Conservation (phyloP, 2,329 filamentous ascomycete species). For the Pestalotiopsis sp. region DNA sequence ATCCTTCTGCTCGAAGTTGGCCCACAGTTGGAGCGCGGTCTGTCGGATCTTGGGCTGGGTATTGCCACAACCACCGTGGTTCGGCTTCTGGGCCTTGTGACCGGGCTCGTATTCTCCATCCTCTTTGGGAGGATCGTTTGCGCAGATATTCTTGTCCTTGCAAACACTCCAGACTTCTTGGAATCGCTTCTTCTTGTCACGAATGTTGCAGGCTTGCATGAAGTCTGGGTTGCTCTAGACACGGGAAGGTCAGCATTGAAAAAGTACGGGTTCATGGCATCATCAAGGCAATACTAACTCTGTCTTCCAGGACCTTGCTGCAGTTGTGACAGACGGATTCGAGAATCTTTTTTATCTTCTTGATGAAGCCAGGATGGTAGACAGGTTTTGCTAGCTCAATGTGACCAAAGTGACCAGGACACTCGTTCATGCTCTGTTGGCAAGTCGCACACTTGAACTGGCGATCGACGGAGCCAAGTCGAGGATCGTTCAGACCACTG, state of each 20-base stretch:
- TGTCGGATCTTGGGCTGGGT: conserved; percentile 85
- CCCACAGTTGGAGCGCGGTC: conserved; percentile 81
- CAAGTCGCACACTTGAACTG: conserved; percentile 96
- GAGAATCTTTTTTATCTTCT: conserved; percentile 98
- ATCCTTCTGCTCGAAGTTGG: conserved; percentile 72
- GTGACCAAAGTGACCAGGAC: conserved; percentile 97
- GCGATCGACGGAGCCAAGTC: conserved; percentile 94
- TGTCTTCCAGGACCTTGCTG: conserved; percentile 95
- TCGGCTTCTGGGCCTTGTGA: conserved; percentile 53
- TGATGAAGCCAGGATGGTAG: conserved; percentile 94
- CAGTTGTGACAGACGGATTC: conserved; percentile 99
- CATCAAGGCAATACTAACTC: conserved; percentile 81
- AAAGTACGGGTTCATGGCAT: conserved; percentile 49
- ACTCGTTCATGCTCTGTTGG: conserved; percentile 92
- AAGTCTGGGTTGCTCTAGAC: conserved; percentile 83
- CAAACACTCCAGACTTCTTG: conserved; percentile 90
- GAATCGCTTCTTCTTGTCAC: conserved; percentile 94
- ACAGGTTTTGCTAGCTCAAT: conserved; percentile 97
- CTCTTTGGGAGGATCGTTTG: conserved; percentile 74
- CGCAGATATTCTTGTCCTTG: conserved; percentile 84
- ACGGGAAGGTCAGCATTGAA: conserved; percentile 62
- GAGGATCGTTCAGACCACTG: conserved; percentile 91
- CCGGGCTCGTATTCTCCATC: conserved; percentile 68
- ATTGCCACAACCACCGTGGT: conserved; percentile 94
- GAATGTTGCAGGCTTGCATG: conserved; percentile 75